Conservation (phyloP, 257 asterid genomes). For the Nicotiana undulata region DNA sequence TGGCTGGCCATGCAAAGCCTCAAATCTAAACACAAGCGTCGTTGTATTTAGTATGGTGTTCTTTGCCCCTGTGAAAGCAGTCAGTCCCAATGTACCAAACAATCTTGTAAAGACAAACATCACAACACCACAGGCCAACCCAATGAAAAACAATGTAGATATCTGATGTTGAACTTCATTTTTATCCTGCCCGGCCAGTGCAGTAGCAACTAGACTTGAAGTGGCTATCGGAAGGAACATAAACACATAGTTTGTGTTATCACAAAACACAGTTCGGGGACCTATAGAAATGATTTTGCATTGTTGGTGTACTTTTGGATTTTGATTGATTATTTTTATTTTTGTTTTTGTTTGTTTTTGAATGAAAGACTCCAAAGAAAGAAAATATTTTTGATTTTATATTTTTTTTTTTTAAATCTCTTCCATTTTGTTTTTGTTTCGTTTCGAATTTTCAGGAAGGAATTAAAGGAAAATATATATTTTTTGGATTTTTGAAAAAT, state of each 20-base stretch:
- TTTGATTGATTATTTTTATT: no score
- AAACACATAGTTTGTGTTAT: slow-evolving; percentile 68
- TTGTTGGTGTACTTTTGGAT: no score
- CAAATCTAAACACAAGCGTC: slow-evolving; percentile 84
- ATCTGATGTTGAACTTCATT: slow-evolving; percentile 87
- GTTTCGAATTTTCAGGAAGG: no score
- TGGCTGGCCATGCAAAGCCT: no score
- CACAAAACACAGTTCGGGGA: slow-evolving; percentile 89
- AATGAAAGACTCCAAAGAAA: no score
- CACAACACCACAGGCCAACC: slow-evolving; percentile 61
- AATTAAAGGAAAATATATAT: no score
- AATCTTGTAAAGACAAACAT: slow-evolving; percentile 75
- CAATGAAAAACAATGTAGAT: slow-evolving; percentile 76
- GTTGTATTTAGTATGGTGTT: slow-evolving; percentile 67
- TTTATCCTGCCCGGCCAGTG: slow-evolving; percentile 81
- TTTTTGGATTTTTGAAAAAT: no score
- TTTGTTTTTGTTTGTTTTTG: no score
- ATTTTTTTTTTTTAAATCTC: no score
- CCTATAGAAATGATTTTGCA: no score
- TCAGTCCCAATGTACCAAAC: slow-evolving; percentile 66
- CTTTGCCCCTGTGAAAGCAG: slow-evolving; percentile 81
- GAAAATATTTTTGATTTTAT: no score
- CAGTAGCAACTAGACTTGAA: slow-evolving; percentile 89
- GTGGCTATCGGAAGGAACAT: slow-evolving; percentile 97
- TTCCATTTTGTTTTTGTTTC: no score